A percentile compares a stretch with the other conserved stretches of the same genome.
phyloP scores from a whole-genome alignment of 768 basidiomycete genomes.

The Boletus eberwhitei region DNA sequence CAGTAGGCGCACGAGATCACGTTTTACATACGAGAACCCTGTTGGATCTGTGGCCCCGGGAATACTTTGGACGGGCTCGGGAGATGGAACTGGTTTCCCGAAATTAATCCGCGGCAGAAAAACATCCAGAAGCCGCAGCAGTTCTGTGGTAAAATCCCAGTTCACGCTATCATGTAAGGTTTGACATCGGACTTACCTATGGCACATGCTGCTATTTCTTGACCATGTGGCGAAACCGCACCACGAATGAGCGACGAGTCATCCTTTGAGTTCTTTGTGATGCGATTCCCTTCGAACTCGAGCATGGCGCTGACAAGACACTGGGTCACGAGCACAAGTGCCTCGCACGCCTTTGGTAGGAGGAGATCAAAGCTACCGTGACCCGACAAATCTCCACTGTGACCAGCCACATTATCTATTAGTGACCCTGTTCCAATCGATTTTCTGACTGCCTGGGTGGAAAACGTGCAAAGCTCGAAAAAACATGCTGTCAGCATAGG shows the following conservation, averaged over 20 bases:
- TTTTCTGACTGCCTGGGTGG: constrained; percentile 48
- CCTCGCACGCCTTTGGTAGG: constrained; percentile 78
- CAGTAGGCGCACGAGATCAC: constrained; percentile 86
- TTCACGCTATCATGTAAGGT: background rate
- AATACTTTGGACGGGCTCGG: constrained; percentile 7
- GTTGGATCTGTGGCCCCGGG: constrained; percentile 37
- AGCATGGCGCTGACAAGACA: constrained; percentile 66
- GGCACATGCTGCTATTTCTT: constrained; percentile 50
- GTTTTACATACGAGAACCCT: constrained; percentile 83
- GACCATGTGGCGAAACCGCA: constrained; percentile 36
- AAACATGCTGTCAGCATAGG: constrained; percentile 63
- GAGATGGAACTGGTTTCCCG: constrained; percentile 50
- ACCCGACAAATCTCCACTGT: constrained; percentile 9
- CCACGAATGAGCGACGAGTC: constrained; percentile 44
- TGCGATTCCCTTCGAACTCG: constrained; percentile 34
- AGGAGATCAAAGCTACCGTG: constrained; percentile 58
- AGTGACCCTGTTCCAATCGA: constrained; percentile 37
- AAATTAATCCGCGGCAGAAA: constrained; percentile 86
- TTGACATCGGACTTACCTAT: constrained; percentile 46
- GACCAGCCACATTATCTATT: constrained; percentile 7
- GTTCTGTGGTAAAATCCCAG: constrained; percentile 52
- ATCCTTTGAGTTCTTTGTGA: constrained; percentile 2
- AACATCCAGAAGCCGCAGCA: constrained; percentile 69
- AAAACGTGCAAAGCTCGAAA: constrained; percentile 57
- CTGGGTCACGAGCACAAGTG: constrained; percentile 73